Evolutionary conservation across 1,139 yeast species (phyloP).

Genomic region (Lodderomyces theae): DNA sequence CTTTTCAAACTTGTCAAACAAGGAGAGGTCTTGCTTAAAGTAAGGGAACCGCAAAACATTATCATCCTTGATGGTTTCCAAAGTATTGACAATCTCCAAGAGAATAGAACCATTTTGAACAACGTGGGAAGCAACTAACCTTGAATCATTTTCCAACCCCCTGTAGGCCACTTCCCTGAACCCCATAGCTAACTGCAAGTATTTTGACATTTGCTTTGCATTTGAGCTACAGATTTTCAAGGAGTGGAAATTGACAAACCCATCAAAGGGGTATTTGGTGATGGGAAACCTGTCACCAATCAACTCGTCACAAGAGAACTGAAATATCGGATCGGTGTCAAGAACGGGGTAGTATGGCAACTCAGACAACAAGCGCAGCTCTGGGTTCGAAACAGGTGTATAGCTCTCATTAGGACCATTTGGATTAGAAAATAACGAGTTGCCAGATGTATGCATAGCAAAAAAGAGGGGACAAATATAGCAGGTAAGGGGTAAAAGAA

Average conservation of each 20-base stretch:
- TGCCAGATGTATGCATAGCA: conserved; percentile 1
- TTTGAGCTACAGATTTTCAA: conserved; percentile 46
- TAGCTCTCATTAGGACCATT: not conserved
- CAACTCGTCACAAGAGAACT: conserved; percentile 21
- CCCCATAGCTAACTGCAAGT: conserved; percentile 57
- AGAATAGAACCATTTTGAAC: conserved; percentile 55
- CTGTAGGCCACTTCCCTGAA: conserved; percentile 59
- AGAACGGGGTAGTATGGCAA: conserved; percentile 24
- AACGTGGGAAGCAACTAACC: conserved; percentile 56
- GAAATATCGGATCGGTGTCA: conserved; percentile 20
- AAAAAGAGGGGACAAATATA: not conserved
- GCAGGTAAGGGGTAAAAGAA: conserved; percentile 1
- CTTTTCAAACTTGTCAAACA: not conserved
- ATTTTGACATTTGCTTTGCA: conserved; percentile 61
- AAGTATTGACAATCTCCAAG: conserved; percentile 43
- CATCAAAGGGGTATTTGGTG: conserved; percentile 27
- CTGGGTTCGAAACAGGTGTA: not conserved
- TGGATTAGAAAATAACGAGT: conserved; percentile 4
- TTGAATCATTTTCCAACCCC: conserved; percentile 69
- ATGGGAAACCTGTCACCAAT: conserved; percentile 22
- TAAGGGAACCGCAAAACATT: conserved; percentile 16
- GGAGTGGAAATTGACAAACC: conserved; percentile 32
- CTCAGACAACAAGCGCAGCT: conserved; percentile 9
- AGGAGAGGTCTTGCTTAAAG: conserved; percentile 15
- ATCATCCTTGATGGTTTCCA: conserved; percentile 19